Evolutionary conservation across 352 stramenopile genomes (phyloP).

Genomic region (Phytophthora cryptogea): DNA sequence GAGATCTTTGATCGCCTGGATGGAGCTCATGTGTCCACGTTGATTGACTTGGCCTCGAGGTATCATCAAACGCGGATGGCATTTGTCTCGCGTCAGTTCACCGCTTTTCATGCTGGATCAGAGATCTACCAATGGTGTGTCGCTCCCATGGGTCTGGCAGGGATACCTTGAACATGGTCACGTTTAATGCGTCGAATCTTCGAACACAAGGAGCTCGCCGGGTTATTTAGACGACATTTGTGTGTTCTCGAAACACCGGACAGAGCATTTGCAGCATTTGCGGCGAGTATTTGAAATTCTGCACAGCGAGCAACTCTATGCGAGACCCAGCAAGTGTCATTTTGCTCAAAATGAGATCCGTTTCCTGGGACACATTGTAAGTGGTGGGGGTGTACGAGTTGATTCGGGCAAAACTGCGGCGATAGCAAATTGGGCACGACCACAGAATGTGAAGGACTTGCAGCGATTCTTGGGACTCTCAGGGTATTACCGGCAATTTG

Average conservation of each 20-base stretch:
- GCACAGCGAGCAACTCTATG: slow-evolving; percentile 21
- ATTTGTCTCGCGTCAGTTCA: slow-evolving; percentile 20
- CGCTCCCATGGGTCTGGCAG: slow-evolving; percentile 34
- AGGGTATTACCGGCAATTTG: slow-evolving; percentile 7
- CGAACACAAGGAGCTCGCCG: slow-evolving; percentile 13
- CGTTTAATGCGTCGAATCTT: slow-evolving; percentile 39
- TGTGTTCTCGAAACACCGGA: slow-evolving; percentile 21
- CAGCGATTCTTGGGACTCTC: slow-evolving; percentile 9
- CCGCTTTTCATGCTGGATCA: slow-evolving; percentile 29
- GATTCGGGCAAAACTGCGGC: slow-evolving; percentile 17
- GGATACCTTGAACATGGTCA: slow-evolving; percentile 42
- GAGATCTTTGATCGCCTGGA: slow-evolving; percentile 11
- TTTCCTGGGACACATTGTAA: slow-evolving; percentile 36
- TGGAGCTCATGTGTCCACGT: slow-evolving; percentile 12
- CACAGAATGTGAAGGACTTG: slow-evolving; percentile 19
- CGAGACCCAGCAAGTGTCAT: slow-evolving; percentile 19
- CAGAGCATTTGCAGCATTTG: slow-evolving; percentile 23
- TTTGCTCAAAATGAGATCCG: slow-evolving; percentile 22
- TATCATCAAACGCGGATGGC: slow-evolving; percentile 34
- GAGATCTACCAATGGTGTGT: slow-evolving; percentile 45
- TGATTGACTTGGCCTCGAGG: slow-evolving; percentile 30
- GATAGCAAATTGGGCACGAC: slow-evolving; percentile 18
- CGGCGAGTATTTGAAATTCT: slow-evolving; percentile 27
- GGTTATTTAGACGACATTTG: slow-evolving; percentile 42
- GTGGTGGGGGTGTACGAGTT: slow-evolving; percentile 15